Base-by-base conservation (phyloP, 202 grass and related monocot species). In the Dendrocalamus latiflorus region DNA sequence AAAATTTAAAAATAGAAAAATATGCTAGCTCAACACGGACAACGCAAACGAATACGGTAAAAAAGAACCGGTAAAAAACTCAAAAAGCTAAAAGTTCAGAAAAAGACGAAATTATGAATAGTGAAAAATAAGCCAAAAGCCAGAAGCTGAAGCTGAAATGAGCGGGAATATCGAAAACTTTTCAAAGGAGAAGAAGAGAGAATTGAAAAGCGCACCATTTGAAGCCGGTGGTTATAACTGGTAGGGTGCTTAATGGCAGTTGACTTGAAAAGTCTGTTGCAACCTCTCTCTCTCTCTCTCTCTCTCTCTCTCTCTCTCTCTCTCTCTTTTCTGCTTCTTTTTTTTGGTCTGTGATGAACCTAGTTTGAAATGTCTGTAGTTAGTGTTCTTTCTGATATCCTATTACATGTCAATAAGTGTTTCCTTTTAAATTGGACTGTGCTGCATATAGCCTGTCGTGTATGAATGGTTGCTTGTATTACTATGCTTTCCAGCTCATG, bases 221-320 rank as follows among this genome's bases (percentile, higher is more conserved):
- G 94, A 97, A 90, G 91, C 91, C 72, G 91, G 94, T 85, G 91
- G 91, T 54, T 97, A 90, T 84, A 97, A 94, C 72, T 94, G 94
- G 94, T 97, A 97, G 68, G 65, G 56, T 82, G 56, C 77, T 22
- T 25, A n/a, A 68, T 53, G 43, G 38, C 70, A 81, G 6, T 68
- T 87, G 37, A 80, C 58, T 77, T 43, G 63, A 82, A 70, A 75
- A n/a, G n/a, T n/a, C n/a, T n/a, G n/a, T n/a, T n/a, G n/a, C n/a
- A n/a, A n/a, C n/a, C n/a, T n/a, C n/a, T n/a, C n/a, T n/a, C n/a
- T n/a, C n/a, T n/a, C n/a, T n/a, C n/a, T n/a, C n/a, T n/a, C n/a
- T n/a, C n/a, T n/a, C n/a, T n/a, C n/a, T n/a, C n/a, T n/a, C n/a
- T n/a, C n/a, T n/a, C n/a, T n/a, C n/a, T n/a, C n/a, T n/a, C n/a